phyloP scores from a whole-genome alignment of 2,329 filamentous ascomycete genomes.

The Sclerotinia borealis region DNA sequence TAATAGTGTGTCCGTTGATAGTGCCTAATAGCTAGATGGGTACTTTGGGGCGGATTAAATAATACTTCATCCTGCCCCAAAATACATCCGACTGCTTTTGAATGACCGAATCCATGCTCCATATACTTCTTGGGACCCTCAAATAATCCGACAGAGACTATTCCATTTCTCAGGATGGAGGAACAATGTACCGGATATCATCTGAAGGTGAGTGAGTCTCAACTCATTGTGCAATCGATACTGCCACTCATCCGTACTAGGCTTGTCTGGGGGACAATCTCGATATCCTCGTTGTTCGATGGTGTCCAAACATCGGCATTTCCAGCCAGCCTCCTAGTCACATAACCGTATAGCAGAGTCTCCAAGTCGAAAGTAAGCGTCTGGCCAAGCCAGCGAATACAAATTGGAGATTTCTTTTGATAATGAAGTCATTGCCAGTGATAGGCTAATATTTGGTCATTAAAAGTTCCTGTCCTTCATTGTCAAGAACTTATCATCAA shows the following conservation, averaged over 20 bases:
- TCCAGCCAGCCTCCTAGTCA: neutral
- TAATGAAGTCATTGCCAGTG: neutral
- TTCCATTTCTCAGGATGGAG: neutral
- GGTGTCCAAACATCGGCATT: too few relatives aligned
- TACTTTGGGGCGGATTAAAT: neutral
- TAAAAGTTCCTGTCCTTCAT: neutral
- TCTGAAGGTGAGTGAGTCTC: neutral
- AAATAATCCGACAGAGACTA: neutral
- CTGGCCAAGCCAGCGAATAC: neutral
- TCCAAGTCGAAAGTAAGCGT: neutral
- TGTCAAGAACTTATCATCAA: neutral
- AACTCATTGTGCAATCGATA: neutral
- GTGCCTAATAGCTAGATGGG: neutral
- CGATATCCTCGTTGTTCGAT: neutral
- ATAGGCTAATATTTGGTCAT: neutral
- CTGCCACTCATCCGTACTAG: neutral
- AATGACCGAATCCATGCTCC: neutral
- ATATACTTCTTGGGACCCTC: neutral
- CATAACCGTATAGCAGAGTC: neutral
- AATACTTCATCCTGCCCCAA: neutral
- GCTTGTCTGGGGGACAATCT: neutral
- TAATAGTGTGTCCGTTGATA: neutral
- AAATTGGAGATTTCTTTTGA: neutral
- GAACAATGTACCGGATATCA: neutral
- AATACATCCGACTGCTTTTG: neutral